Percentiles rank a stretch among this genome's conserved stretches.
phyloP scores from a whole-genome alignment of 176 grass and related monocot genomes.

The Aegilops speltoides region DNA sequence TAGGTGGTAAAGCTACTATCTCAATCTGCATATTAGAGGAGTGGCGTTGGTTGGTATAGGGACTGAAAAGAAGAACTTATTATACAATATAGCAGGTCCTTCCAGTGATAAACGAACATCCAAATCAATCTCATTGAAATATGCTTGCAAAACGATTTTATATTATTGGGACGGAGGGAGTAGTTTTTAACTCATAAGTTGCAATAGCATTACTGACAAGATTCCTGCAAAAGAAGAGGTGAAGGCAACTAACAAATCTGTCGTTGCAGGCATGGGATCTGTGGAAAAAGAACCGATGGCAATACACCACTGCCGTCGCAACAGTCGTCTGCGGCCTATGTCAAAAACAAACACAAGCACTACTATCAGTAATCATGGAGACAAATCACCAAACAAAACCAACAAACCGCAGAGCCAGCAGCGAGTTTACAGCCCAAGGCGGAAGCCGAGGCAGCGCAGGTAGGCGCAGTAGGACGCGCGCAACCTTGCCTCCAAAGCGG shows the following conservation, averaged over 20 bases:
- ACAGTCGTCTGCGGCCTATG: conserved; percentile 61
- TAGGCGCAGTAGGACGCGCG: conserved; percentile 70
- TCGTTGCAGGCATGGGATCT: conserved; percentile 67
- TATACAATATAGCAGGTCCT: not conserved
- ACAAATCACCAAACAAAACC: not conserved
- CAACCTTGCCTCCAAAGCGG: conserved; percentile 50
- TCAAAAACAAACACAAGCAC: not conserved
- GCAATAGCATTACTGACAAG: not conserved
- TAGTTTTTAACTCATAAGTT: not conserved
- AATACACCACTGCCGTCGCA: conserved; percentile 54
- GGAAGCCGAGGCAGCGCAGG: conserved; percentile 47
- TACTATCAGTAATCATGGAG: not conserved
- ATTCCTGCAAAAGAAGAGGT: not conserved
- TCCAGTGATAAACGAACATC: not conserved
- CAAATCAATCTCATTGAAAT: not conserved
- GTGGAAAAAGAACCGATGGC: conserved; percentile 66
- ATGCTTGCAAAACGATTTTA: too few relatives aligned
- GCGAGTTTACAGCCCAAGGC: conserved; percentile 47
- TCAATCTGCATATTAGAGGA: not conserved
- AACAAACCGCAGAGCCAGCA: not conserved
- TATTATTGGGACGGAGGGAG: too few relatives aligned
- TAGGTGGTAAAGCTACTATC: not conserved
- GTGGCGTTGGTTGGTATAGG: not conserved
- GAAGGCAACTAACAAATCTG: conserved; percentile 60
- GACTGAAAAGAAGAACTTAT: not conserved